These are phyloP conservation scores for Blakeslea trispora DNA, from an alignment of 371 early-diverging fungal species.

Conservation along the genomic window DNA sequence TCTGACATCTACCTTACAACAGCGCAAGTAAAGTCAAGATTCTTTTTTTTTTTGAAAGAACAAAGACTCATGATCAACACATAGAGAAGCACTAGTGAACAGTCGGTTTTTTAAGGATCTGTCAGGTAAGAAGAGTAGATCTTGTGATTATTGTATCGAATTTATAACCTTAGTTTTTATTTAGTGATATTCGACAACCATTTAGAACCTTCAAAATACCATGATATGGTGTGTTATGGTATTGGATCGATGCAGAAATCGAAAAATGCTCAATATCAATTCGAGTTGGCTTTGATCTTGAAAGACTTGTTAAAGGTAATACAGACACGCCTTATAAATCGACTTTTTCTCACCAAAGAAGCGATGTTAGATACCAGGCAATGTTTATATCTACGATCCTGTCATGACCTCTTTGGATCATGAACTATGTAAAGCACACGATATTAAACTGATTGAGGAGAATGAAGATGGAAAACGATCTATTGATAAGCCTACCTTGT, in stretches of 20 bases:
- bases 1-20: conserved; percentile 23
- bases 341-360: too few relatives aligned
- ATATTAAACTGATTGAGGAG: conserved; percentile 39
- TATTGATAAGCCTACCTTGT: conserved; percentile 44
- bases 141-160: too few relatives aligned
- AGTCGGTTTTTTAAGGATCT: conserved; percentile 46
- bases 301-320: conserved; percentile 53
- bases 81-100: conserved; percentile 27
- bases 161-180: too few relatives aligned
- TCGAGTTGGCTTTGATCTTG: conserved; percentile 52
- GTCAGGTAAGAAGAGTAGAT: conserved; percentile 21
- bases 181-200: conserved; percentile 30
- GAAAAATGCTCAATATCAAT: conserved; percentile 61
- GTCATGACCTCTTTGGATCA: conserved; percentile 61
- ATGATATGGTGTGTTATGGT: conserved; percentile 66
- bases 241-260: conserved; percentile 63
- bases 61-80: too few relatives aligned
- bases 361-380: conserved; percentile 44
- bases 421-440: conserved; percentile 38
- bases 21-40: conserved; percentile 34
- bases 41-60: too few relatives aligned
- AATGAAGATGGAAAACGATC: conserved; percentile 48
- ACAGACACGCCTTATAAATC: too few relatives aligned
- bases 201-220: conserved; percentile 17
- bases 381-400: conserved; percentile 65